Percentiles rank a stretch among this genome's conserved stretches.
These are phyloP conservation scores for Vitis cinerea DNA, from an alignment of 164 flowering plant genomes.

Conservation along the genomic window DNA sequence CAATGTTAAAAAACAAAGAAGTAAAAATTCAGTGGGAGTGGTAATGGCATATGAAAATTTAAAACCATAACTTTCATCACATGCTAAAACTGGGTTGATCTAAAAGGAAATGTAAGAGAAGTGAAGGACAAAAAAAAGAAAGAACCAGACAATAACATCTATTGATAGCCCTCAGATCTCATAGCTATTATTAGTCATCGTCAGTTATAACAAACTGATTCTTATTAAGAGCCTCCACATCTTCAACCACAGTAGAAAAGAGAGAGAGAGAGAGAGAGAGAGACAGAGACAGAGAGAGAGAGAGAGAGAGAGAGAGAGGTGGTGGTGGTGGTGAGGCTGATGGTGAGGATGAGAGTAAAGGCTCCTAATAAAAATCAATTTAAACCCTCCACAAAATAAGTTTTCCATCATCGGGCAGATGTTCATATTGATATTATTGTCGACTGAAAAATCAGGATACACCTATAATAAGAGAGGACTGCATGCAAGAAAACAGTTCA, in stretches of 20 bases:
- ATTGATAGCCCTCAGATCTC: conserved; percentile 25
- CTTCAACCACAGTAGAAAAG: not conserved
- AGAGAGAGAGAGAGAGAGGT: not conserved
- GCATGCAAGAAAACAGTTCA: too few relatives aligned
- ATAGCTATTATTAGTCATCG: conserved; percentile 15
- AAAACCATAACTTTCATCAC: not conserved
- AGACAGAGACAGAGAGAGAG: conserved; percentile 2
- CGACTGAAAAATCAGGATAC: too few relatives aligned
- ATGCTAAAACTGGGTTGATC: too few relatives aligned
- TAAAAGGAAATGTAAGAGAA: not conserved
- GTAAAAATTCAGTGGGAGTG: too few relatives aligned
- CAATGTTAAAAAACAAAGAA: too few relatives aligned
- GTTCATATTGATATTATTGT: not conserved
- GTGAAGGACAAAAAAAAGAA: not conserved
- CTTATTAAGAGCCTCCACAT: conserved; percentile 12
- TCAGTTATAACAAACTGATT: not conserved
- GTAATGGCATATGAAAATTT: too few relatives aligned
- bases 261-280: not conserved
- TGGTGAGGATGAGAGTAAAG: not conserved
- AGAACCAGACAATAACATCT: not conserved
- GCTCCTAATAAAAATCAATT: not conserved
- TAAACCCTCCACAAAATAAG: not conserved
- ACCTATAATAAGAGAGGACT: too few relatives aligned
- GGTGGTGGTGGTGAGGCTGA: not conserved
- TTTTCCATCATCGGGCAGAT: conserved; percentile 26